Conservation (phyloP, 2,329 filamentous ascomycete genomes). For the Diplodia corticola region DNA sequence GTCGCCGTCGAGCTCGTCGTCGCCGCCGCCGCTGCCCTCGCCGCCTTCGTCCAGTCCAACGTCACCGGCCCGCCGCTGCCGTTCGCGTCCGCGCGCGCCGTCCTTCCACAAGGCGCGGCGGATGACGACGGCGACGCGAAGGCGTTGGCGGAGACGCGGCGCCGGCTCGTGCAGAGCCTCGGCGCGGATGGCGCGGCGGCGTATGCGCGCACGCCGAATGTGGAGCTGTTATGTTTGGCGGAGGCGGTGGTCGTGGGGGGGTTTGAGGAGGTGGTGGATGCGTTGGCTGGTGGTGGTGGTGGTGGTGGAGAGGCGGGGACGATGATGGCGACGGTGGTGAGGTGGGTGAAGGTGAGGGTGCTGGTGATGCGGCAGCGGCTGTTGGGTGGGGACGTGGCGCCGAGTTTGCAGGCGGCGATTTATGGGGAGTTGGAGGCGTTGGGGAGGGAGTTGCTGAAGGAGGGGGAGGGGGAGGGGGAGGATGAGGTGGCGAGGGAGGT, state of each 20-base stretch:
- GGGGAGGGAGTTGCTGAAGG: conserved; percentile 44
- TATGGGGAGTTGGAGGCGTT: conserved; percentile 61
- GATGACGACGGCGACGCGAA: conserved; percentile 32
- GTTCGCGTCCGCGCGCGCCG: conserved; percentile 52
- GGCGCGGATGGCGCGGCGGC: conserved; percentile 82
- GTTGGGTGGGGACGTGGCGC: conserved; percentile 59
- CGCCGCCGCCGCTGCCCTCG: conserved; percentile 67
- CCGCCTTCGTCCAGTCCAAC: conserved; percentile 81
- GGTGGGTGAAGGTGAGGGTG: conserved; percentile 69
- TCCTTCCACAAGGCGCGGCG: conserved; percentile 53
- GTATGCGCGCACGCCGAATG: conserved; percentile 78
- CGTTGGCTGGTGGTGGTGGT: conserved; percentile 29
- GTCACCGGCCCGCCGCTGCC: conserved; percentile 82
- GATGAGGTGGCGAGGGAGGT: conserved; percentile 31
- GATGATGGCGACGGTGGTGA: conserved; percentile 31
- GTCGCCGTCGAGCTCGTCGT: conserved; percentile 50
- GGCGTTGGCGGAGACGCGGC: conserved; percentile 48
- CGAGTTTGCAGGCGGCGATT: conserved; percentile 60
- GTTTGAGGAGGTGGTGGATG: conserved; percentile 43
- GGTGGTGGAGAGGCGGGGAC: conserved; percentile 12
- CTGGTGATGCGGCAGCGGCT: conserved; percentile 72
- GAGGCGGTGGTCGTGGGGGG: conserved; percentile 47
- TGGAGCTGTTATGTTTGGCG: conserved; percentile 82
- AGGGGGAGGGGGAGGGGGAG: conserved; percentile 8
- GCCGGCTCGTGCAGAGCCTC: conserved; percentile 66